Base-by-base conservation (phyloP, 2,329 filamentous ascomycete genomes). In the Epichloe sibirici region DNA sequence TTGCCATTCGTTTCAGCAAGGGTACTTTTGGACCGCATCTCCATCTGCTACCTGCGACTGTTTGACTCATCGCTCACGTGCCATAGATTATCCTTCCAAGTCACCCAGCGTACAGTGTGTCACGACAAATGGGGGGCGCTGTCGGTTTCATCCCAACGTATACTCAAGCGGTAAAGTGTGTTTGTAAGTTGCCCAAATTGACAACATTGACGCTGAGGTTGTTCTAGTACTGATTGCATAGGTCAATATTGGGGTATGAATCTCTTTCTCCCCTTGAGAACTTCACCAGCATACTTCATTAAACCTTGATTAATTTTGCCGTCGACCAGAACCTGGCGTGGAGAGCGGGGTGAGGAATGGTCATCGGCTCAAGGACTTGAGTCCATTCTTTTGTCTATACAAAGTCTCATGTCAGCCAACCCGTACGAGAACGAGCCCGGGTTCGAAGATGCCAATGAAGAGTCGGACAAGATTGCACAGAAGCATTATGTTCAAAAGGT, bases 371-470 rank as follows among this genome's bases (percentile, higher is more conserved):
- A 97, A 66, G 91, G 93, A 6, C 75, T 98, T 1, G 93, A 97
- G 66, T 97, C 91, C 1, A 88, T 97, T 48, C 70, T 98, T 47
- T 81, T 97, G 51, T 97, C 91, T 5, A 96, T 98, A 53, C 93
- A 98, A 69, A 96, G 90, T 66, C 74, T 98, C 45, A 90, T 98
- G 85, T 95, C 90, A 1, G 72, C 81, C 31, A 95, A 96, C 61
- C 93, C 91, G 0, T 97, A 95, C 68, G 88, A 93, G 65, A 96
- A 97, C 61, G 93, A 98, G 66, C 93, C 93, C 1, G 93, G 93
- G 5, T 96, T 88, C 60, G 91, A 97, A 65, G 78, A 86, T 55
- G 79, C 83, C 12, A 85, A 84, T 45, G 76, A 79, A 8, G 70
- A 76, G 1, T 70, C 75, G 4, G 89, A 95, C 65, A 85, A 87